Conservation (phyloP, 225 moss, liverwort and hornwort species). For the Pleurozium schreberi region DNA sequence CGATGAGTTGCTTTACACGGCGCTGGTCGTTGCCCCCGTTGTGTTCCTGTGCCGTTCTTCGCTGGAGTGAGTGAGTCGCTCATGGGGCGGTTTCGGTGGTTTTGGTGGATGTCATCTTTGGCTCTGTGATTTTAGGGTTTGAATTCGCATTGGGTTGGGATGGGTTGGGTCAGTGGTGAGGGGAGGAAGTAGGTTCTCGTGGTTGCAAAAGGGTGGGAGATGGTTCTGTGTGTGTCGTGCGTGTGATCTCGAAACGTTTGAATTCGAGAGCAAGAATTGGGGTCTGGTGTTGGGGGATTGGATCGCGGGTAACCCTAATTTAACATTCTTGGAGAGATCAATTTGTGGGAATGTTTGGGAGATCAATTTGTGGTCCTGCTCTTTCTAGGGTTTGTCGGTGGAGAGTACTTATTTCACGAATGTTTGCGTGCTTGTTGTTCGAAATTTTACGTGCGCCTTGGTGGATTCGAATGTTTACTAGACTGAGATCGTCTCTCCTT, state of each 20-base stretch:
- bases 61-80: conserved; percentile 34
- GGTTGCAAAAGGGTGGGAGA: not conserved
- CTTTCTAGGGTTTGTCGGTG: conserved; percentile 3
- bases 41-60: conserved; percentile 74
- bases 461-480: not conserved
- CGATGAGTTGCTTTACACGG: conserved; percentile 94
- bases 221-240: not conserved
- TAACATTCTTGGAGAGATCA: not conserved
- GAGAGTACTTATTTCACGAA: not conserved
- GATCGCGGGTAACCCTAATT: not conserved
- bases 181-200: not conserved
- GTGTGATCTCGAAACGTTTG: not conserved
- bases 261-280: not conserved
- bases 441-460: not conserved
- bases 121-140: not conserved
- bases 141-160: not conserved
- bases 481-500: not conserved
- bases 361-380: not conserved
- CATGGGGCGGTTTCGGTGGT: not conserved
- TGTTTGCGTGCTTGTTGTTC: not conserved
- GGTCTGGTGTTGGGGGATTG: not conserved
- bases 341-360: not conserved
- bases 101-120: not conserved
- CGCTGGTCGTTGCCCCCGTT: conserved; percentile 77
- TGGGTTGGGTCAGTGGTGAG: not conserved